Conservation (phyloP, 768 basidiomycete species). For the Pulveroboletus sp. region DNA sequence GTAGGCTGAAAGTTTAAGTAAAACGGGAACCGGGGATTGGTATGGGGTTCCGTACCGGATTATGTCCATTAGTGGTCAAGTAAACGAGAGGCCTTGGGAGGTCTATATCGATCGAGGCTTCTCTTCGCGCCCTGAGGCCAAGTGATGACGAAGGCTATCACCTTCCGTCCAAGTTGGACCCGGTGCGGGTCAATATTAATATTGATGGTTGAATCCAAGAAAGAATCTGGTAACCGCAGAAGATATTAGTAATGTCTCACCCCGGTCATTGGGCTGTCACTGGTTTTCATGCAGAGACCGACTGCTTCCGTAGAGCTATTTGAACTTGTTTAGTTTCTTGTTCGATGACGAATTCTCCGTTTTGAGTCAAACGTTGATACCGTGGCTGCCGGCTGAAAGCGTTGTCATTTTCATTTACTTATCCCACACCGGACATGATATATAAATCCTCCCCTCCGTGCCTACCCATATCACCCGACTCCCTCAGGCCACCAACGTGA, state of each 20-base stretch:
- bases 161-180: conserved; percentile 19
- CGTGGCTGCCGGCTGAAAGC: conserved; percentile 22
- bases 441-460: conserved; percentile 22
- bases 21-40: too few relatives aligned
- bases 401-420: conserved; percentile 19
- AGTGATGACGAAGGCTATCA: conserved; percentile 23
- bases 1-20: too few relatives aligned
- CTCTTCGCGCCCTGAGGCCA: conserved; percentile 13
- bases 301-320: background rate
- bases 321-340: conserved; percentile 4
- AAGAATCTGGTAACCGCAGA: conserved; percentile 11
- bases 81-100: too few relatives aligned
- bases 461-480: conserved; percentile 14
- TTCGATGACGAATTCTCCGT: conserved; percentile 1
- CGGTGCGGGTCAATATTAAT: conserved; percentile 1
- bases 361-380: conserved; percentile 12
- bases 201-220: conserved; percentile 10
- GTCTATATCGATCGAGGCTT: conserved; percentile 9
- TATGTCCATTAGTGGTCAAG: background rate
- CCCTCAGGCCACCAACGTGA: conserved; percentile 10
- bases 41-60: background rate
- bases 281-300: background rate
- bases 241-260: conserved; percentile 13
- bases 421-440: conserved; percentile 26
- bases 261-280: conserved; percentile 13